Evolutionary conservation across 306 rosid genomes (phyloP), one percentile per base, ranked within the genome.

Genomic region (Albizia julibrissin): DNA sequence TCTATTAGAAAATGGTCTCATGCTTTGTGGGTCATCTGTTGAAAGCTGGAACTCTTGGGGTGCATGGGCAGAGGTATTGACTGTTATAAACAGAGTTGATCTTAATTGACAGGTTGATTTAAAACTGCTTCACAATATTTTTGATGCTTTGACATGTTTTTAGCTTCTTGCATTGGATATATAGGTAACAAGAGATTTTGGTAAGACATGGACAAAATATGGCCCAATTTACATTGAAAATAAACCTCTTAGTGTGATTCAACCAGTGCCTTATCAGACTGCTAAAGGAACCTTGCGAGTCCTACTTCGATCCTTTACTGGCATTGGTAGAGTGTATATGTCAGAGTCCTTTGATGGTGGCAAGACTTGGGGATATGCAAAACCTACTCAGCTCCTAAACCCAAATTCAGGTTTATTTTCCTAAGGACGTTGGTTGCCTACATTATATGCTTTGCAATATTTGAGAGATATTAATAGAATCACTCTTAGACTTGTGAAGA

Each of bases 1-100:
- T 85, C 82, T 95, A 86, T 89, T 93, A 85, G 94, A 91, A 83
- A 91, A 93, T 89, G 98, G 97, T 82, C 84, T 59, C 81, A 76
- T 95, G 83, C 83, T 95, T 46, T 93, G 97, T 82, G 99, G 99
- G 84, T 95, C 99, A 31, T 95, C 99, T 0, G 97, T 95, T 40
- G 98, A 95, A 87, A 95, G 97, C 85, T 95, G 98, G 98, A 93
- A 93, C 82, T 95, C 99, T 42, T 93, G 99, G 99, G 99, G 99
- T 19, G 86, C 99, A 76, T 95, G 99, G 99, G 85, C 94, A 70
- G 99, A 95, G 98, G 97, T 94, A 75, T 59, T 56, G 29, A 24
- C 37, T 22, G 34, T 67, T 24, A 1, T 13, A 21, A 54, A 59
- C 69, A 37, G 65, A 42, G 69, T 72, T 62, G 16, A 74, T 69